phyloP scores from a whole-genome alignment of 2,329 filamentous ascomycete genomes.

The Phialophora expanda region DNA sequence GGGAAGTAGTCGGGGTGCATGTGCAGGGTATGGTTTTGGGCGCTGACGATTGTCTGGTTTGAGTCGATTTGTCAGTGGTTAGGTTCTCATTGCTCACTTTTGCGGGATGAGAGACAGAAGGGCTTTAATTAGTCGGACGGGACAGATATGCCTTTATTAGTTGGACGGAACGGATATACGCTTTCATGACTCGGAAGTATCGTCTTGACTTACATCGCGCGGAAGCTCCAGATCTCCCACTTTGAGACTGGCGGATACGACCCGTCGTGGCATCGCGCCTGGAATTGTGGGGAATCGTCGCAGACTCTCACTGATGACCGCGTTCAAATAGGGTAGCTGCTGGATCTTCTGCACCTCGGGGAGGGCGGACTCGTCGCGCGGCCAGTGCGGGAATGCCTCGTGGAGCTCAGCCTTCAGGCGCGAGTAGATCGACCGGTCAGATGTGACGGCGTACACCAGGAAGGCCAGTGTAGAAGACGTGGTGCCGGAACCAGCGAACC shows the following conservation, averaged over 20 bases:
- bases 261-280: not conserved
- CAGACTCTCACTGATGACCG: constrained; percentile 10
- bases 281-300: constrained; percentile 12
- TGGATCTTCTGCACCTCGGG: not conserved
- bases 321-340: constrained; percentile 10
- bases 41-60: constrained; percentile 9
- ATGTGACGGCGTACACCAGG: constrained; percentile 3
- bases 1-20: constrained; percentile 1
- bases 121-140: no score
- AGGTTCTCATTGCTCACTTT: no score
- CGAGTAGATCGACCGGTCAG: constrained; percentile 2
- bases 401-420: constrained; percentile 6
- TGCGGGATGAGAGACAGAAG: not conserved
- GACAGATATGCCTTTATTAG: no score
- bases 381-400: not conserved
- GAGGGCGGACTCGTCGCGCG: not conserved
- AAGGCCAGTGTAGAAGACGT: constrained; percentile 1
- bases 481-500: constrained; percentile 8
- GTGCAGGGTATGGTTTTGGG: constrained; percentile 13
- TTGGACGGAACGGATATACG: no score
- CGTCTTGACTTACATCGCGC: not conserved
- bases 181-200: not conserved
- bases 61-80: not conserved
- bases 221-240: not conserved
- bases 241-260: not conserved